Evolutionary conservation across 2,329 filamentous ascomycete genomes (phyloP), one percentile per base, ranked within the genome.

Genomic region (Colletotrichum brevisporum): DNA sequence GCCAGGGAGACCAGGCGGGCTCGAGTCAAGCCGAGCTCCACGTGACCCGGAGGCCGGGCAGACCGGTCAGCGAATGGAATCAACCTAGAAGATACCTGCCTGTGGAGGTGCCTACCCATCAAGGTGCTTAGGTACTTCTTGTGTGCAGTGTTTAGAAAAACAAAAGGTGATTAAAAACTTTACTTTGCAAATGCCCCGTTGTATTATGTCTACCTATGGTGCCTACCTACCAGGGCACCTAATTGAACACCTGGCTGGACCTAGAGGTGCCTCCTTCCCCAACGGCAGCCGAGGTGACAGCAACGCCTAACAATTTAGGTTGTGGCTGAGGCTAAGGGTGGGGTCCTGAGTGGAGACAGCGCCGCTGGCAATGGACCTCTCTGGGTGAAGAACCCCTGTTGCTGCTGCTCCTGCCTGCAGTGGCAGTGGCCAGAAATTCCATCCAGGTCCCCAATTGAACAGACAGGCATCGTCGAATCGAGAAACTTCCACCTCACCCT

Each of bases 401-500:
- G 12, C 31, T 36, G 31, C 31, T 8, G 8, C 31, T 36, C 31
- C 31, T 36, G 31, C 31, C 31, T 36, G 31, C 31, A 10, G 31
- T 36, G 31, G 31, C 31, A 36, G 31, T 36, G 36, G 47, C 31
- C 63, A 70, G 54, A 68, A 70, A 68, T 63, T 71, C 71, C 69
- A 59, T 63, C 21, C 21, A 24, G 21, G 21, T 24, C 31, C 47
- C 62, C 54, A 71, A 63, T 73, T 66, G 72, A 72, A 69, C 72
- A 66, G 31, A 36, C 31, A 36, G 31, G 41, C 67, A 73, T 65
- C 74, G 73, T 77, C 74, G 74, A 75, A 76, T 78, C 73, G 78
- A 77, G 75, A 79, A 81, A 78, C 79, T 81, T 81, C 80, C 79
- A 82, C 80, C 76, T 82, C 78, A 81, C 77, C 79, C 76, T 81